Evolutionary conservation across 305 asterid genomes (phyloP), one percentile per base, ranked within the genome.

Genomic region (Coffea humblotiana): DNA sequence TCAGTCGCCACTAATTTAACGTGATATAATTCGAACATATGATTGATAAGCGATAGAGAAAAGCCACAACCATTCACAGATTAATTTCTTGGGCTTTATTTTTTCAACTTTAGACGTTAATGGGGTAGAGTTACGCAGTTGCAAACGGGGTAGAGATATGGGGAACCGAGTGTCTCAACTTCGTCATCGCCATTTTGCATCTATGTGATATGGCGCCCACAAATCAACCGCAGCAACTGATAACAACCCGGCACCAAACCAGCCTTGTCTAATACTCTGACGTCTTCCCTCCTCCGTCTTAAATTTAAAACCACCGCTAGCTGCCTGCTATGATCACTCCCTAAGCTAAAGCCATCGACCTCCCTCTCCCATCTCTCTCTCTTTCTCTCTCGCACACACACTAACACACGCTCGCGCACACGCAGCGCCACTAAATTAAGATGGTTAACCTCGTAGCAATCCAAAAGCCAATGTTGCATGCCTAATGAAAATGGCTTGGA

Each of bases 391-490:
- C 32, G 56, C 73, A 71, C 40, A 60, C 13, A 75, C 49, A 78
- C 37, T 40, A 14, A 61, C 77, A 35, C 25, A 68, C 74, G 32
- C 32, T 6, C 40, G 70, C 56, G 11, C 21, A 69, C 13, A 9
- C 29, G 52, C 32, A 78, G 47, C 12, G 2, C 27, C 10, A 18
- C 58, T 19, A 18, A 16, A 12, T 37, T 2, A 72, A 47, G 65
- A 93, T 93, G 97, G 98, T 92, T 87, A 93, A 93, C 78, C 85
- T 93, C 2, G 96, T 93, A 8, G 95, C 89, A 75, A 92, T 88
- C 14, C 98, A 93, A 81, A 89, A 86, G 88, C 96, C 97, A 52
- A 78, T 93, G 82, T 21, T 93, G 37, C 87, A 81, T 43, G 87
- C 49, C 82, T 93, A 63, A 93, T 93, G 98, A 91, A 90, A 79